These are phyloP conservation scores for Puccinia hordei DNA, from an alignment of 1,284 basidiomycete species.

Conservation along the genomic window DNA sequence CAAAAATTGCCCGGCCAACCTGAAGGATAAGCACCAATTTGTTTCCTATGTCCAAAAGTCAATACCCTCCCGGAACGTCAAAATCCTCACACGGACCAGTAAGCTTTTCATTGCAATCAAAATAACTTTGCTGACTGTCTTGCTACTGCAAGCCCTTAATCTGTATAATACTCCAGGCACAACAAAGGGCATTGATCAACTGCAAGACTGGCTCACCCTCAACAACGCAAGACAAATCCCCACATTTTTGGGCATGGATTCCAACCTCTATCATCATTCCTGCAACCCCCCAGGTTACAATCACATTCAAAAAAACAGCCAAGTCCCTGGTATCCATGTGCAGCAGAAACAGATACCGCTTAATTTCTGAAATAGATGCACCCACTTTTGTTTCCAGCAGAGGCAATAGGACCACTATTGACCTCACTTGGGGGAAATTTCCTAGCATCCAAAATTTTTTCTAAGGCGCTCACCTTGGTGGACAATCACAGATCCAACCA, in stretches of 20 bases:
- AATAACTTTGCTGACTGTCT: too few relatives aligned
- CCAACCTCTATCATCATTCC: not conserved
- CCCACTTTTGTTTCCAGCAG: not conserved
- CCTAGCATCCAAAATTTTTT: too few relatives aligned
- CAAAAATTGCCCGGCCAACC: not conserved
- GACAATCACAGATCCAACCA: too few relatives aligned
- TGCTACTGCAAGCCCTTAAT: too few relatives aligned
- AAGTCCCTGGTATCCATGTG: not conserved
- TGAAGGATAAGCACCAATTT: not conserved
- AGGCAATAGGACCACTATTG: not conserved
- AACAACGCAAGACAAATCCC: not conserved
- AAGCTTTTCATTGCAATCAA: too few relatives aligned
- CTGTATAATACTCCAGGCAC: too few relatives aligned
- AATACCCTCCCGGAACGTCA: too few relatives aligned
- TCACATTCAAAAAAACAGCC: not conserved
- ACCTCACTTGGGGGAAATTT: not conserved
- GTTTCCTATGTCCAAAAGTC: too few relatives aligned
- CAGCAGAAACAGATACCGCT: not conserved
- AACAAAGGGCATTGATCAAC: not conserved
- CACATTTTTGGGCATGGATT: not conserved
- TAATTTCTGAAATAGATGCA: not conserved
- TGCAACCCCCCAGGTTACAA: slow-evolving; percentile 2
- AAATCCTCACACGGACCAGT: too few relatives aligned
- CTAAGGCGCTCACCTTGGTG: too few relatives aligned
- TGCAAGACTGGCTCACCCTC: not conserved